Evolutionary conservation across 768 basidiomycete genomes (phyloP), one percentile per base, ranked within the genome.

Genomic region (Epithele typhae): DNA sequence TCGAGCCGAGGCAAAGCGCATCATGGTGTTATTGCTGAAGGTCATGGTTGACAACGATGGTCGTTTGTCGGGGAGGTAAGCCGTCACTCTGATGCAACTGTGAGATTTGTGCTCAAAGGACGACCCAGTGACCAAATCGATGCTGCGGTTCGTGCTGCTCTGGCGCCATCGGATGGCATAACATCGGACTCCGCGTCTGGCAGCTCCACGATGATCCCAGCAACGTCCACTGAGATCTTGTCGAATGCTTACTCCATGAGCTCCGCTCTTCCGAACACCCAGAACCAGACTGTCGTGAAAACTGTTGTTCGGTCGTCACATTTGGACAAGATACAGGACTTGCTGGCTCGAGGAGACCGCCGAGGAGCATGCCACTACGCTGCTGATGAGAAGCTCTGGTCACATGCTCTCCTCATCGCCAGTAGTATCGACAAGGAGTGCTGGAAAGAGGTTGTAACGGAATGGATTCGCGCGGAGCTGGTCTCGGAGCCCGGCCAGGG

Each of bases 351-450:
- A 47, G 96, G 95, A 14, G 84, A 96, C 57, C 84, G 91, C 27
- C 80, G 79, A 18, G 81, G 84, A 52, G 96, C 96, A 1, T 92
- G 88, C 61, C 81, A 82, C 48, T 93, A 82, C 62, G 95, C 96
- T 3, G 72, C 91, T 35, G 88, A 94, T 48, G 79, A 92, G 64
- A 86, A 79, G 58, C 65, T 98, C 34, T 99, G 95, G 94, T 83
- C 91, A 1, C 96, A 99, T 64, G 95, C 96, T 2, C 81, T 98
- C 79, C 66, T 98, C 45, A 92, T 99, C 53, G 82, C 95, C 9
- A 94, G 89, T 58, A 86, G 88, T 45, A 78, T 96, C 42, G 95
- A 95, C 64, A 90, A 88, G 56, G 93, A 96, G 23, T 75, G 89
- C 2, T 98, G 92, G 92, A 89, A 88, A 58, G 91, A 92, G 51